These are phyloP conservation scores for Hibiscus tridactylites DNA, from an alignment of 345 rosid genomes.

Conservation along the genomic window DNA sequence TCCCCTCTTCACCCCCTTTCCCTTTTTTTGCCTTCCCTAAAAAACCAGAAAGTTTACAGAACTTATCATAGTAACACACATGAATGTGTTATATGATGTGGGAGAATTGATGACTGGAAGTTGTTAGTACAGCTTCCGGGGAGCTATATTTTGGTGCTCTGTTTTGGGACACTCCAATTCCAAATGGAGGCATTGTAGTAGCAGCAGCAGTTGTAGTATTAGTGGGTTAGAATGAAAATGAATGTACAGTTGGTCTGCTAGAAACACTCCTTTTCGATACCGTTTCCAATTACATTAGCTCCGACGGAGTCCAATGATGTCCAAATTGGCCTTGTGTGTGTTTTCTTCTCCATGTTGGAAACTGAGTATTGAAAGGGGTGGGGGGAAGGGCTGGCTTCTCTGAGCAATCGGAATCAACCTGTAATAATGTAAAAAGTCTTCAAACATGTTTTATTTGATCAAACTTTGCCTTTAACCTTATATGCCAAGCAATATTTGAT, in stretches of 20 bases:
- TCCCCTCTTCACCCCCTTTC: background rate
- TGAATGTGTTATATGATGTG: constrained; percentile 43
- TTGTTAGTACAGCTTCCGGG: constrained; percentile 24
- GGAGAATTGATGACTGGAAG: constrained; percentile 40
- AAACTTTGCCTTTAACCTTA: background rate
- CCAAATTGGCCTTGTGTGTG: background rate
- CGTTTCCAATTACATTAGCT: background rate
- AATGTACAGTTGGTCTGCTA: constrained; percentile 19
- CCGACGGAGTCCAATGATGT: background rate
- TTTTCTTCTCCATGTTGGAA: background rate
- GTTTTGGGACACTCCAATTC: constrained; percentile 30
- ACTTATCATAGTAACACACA: background rate
- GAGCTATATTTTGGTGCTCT: constrained; percentile 30
- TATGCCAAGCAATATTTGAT: background rate
- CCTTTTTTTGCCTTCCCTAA: too few species aligned
- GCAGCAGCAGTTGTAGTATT: background rate
- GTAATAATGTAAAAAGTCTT: background rate
- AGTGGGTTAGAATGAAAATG: constrained; percentile 5
- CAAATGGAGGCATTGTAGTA: background rate
- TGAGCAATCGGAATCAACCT: background rate
- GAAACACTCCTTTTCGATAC: background rate
- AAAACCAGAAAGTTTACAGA: background rate
- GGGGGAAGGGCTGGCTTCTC: background rate
- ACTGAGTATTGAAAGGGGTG: background rate
- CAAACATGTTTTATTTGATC: background rate